Base-by-base conservation (phyloP, 352 stramenopile genomes). In the Globisporangium polare region DNA sequence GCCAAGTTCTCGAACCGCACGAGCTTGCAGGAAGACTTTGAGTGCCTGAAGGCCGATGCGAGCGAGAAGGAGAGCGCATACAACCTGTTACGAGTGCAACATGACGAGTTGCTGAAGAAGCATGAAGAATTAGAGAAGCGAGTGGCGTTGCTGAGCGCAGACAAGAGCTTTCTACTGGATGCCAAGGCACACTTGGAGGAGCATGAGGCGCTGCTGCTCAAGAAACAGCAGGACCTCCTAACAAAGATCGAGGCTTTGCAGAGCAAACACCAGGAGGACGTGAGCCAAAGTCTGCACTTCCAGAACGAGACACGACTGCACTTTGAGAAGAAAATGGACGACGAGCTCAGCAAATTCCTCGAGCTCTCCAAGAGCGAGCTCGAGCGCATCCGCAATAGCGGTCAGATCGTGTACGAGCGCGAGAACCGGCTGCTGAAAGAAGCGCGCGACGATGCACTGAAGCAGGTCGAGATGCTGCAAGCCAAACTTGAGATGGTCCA, bases 341-440 rank as follows among this genome's bases (percentile, higher is more conserved):
- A 73, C 13, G 80, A 91, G 58, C 72, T 91, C 59, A 50, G 61
- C 53, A 89, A 84, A 53, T 88, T 90, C 47, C 86, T 90, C 72
- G 74, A 88, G 22, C 57, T 88, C 31, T 89, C 80, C 3, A 82
- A 83, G 60, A 69, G 73, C 4, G 84, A 93, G 62, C 78, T 91
- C 27, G 81, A 90, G n/a, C 68, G 73, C 15, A 86, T 93, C 17
- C 80, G 81, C 9, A 74, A 69, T n/a, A 78, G 71, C 29, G 74
- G 74, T 8, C 82, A 90, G 49, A 58, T 78, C 37, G 74, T 89
- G 9, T 90, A 87, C 53, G 83, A 93, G 51, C 78, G 81, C 5
- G 84, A 93, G 55, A 93, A 92, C 58, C 72, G 80, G 8, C 35
- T 90, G 37, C 69, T 91, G 26, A 85, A 83, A 53, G 78, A 91